Base-by-base conservation (phyloP, 1,139 yeast genomes). In the Saccharomyces hybrid region DNA sequence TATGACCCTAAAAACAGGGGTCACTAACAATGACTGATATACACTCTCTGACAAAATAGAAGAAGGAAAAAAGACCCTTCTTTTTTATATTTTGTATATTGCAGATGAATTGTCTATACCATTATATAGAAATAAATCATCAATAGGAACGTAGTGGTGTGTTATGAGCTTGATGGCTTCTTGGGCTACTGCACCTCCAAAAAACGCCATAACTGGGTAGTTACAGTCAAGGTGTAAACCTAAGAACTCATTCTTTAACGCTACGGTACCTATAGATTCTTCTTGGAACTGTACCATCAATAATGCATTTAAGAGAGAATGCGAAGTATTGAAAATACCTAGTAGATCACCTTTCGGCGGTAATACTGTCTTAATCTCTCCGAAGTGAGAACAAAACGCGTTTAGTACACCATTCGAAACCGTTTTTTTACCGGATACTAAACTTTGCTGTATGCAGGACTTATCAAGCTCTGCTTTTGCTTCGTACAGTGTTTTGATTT, bases 161-260 rank as follows among this genome's bases (percentile, higher is more conserved):
- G 95, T 80, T 13, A 85, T 68, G 2, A 85, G 63, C 70, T 86
- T 86, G 55, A 84, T 75, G 8, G 79, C 80, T 64, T 89, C 97
- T 65, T 89, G 96, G 16, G 89, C 82, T 0, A 82, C 88, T 9
- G 88, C 72, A 0, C 96, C 96, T 4, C 95, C 96, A 62, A 87
- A 72, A n/a, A 86, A 69, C 0, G 85, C 70, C 1, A 81, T 70
- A 13, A 61, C 57, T n/a, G 63, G 55, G 48, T 57, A 63, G 2
- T 47, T 8, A 26, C 11, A 16, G 8, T 38, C 25, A 28, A 34
- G 23, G 6, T 31, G 47, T 8, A 50, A 13, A 26, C 28, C 44
- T 9, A 1, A 8, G 13, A 38, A 38, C 32, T 14, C 13, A n/a
- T 25, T 5, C 25, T 32, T 9, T 4, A 8, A 49, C 48, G 31